Percentiles rank a stretch among this genome's conserved stretches.
Evolutionary conservation across 2,329 filamentous ascomycete genomes (phyloP).

Genomic region (Ophiocordyceps camponoti-rufipedis): DNA sequence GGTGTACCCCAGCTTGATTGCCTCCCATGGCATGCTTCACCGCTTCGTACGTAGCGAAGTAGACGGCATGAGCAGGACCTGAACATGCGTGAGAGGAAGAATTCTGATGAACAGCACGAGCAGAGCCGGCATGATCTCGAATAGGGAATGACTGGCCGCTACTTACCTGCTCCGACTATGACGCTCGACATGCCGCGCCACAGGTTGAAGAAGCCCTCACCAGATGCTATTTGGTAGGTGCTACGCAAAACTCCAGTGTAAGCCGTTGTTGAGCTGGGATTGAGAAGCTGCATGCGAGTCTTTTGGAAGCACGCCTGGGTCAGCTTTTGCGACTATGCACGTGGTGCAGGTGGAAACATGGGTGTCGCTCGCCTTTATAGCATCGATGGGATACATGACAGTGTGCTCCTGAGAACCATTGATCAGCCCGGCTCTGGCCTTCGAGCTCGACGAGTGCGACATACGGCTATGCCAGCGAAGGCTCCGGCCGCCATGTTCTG

Average conservation of each 20-base stretch:
- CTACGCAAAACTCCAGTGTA: constrained; percentile 86
- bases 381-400: constrained; percentile 96
- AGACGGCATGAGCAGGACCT: constrained; percentile 95
- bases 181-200: constrained; percentile 97
- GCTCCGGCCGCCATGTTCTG: constrained; percentile 95
- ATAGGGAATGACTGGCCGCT: neutral
- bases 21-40: constrained; percentile 94
- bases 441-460: constrained; percentile 10
- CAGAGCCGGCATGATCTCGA: neutral
- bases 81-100: constrained; percentile 1
- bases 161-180: constrained; percentile 76
- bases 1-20: constrained; percentile 72
- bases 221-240: constrained; percentile 77
- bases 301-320: constrained; percentile 17
- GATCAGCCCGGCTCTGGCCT: constrained; percentile 5
- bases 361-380: constrained; percentile 59
- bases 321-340: neutral
- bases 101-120: constrained; percentile 6
- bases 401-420: constrained; percentile 59
- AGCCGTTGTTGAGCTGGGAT: constrained; percentile 60
- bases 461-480: constrained; percentile 87
- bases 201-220: constrained; percentile 76
- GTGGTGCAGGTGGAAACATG: neutral
- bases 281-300: constrained; percentile 97
- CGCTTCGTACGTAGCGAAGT: constrained; percentile 94